Evolutionary conservation across 2,329 filamentous ascomycete genomes (phyloP).

Genomic region (Botrytis sinoallii): DNA sequence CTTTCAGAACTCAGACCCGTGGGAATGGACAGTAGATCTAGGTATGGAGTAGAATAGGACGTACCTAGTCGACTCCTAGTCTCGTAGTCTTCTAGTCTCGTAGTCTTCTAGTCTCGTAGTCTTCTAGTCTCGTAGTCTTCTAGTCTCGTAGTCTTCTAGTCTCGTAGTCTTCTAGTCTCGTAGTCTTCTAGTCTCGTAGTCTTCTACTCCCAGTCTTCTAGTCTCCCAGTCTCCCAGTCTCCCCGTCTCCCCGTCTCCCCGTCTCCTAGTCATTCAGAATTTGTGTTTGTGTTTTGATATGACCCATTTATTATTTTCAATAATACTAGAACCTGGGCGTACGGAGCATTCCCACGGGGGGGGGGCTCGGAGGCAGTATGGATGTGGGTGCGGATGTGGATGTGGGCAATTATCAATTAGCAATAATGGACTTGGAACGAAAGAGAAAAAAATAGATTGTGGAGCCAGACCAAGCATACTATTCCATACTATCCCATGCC

Average conservation of each 20-base stretch:
- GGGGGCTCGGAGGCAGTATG: not conserved
- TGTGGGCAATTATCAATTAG: not conserved
- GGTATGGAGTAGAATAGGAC: not conserved
- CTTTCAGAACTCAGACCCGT: not conserved
- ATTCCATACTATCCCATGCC: too few species aligned
- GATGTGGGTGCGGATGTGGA: not conserved
- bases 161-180: too few species aligned
- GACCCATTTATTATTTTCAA: not conserved
- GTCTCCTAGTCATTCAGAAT: not conserved
- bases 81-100: not conserved
- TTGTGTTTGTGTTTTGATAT: conserved; percentile 10
- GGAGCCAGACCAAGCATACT: not conserved
- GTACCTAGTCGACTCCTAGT: not conserved
- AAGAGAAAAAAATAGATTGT: not conserved
- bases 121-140: not conserved
- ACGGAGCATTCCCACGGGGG: not conserved
- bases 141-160: not conserved
- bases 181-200: not conserved
- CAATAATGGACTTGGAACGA: not conserved
- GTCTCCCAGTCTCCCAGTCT: not conserved
- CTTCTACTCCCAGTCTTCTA: too few species aligned
- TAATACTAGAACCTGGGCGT: not conserved
- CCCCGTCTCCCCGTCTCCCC: too few species aligned
- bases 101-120: too few species aligned
- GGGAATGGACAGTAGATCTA: not conserved